Percentiles rank a stretch among this genome's conserved stretches.
phyloP scores from a whole-genome alignment of 2,329 filamentous ascomycete species.

The Xylariaceae sp. region DNA sequence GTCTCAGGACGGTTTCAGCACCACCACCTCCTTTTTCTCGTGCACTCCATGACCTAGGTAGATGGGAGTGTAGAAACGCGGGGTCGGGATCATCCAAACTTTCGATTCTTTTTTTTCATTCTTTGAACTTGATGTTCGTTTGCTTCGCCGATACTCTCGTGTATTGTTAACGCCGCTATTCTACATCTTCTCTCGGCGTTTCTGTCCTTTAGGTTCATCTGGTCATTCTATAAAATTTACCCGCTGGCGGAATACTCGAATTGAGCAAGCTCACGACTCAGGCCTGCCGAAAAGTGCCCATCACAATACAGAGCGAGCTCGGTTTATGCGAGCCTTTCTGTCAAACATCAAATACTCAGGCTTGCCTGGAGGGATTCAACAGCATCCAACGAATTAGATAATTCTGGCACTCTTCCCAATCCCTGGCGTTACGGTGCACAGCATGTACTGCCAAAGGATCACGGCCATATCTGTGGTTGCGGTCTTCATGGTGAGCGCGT shows the following conservation, averaged over 20 bases:
- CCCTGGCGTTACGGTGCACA: too few relatives aligned
- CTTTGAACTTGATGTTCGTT: too few relatives aligned
- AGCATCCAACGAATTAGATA: background rate
- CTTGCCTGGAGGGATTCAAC: background rate
- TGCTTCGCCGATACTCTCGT: too few relatives aligned
- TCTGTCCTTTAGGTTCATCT: too few relatives aligned
- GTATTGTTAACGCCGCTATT: too few relatives aligned
- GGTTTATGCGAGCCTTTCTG: too few relatives aligned
- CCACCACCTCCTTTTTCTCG: conserved; percentile 27
- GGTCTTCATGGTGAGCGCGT: conserved; percentile 22
- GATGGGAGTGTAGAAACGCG: conserved; percentile 1
- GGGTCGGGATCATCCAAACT: background rate
- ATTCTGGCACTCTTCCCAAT: background rate
- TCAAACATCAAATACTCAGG: background rate
- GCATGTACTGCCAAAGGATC: conserved; percentile 13
- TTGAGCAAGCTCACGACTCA: background rate
- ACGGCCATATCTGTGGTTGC: conserved; percentile 25
- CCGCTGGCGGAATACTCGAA: background rate
- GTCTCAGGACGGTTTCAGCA: conserved; percentile 34
- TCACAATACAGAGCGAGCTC: too few relatives aligned
- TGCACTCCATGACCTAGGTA: background rate
- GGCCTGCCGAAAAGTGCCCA: too few relatives aligned
- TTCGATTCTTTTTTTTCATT: background rate
- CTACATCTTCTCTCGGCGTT: too few relatives aligned
- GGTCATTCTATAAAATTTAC: too few relatives aligned